Evolutionary conservation across 768 basidiomycete species (phyloP).

Genomic region (Calocybe gangraenosa): DNA sequence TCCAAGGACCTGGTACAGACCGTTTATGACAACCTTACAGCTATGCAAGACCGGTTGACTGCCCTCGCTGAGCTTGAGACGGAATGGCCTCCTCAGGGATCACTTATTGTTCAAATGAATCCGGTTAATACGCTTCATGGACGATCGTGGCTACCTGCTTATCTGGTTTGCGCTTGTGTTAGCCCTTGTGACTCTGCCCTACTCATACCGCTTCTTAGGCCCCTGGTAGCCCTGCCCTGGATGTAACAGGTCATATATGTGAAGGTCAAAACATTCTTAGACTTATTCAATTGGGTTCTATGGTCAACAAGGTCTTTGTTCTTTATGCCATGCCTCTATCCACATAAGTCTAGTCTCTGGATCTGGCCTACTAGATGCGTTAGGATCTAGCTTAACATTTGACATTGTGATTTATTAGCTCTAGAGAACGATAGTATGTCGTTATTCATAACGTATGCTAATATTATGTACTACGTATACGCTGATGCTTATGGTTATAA

Average conservation of each 20-base stretch:
- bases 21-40: conserved; percentile 15
- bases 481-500: background rate
- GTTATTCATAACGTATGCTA: too few species aligned
- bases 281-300: conserved; percentile 43
- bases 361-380: background rate
- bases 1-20: conserved; percentile 19
- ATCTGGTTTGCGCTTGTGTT: conserved; percentile 33
- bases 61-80: conserved; percentile 22
- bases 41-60: conserved; percentile 20
- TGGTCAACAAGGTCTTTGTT: conserved; percentile 39
- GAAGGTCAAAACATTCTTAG: conserved; percentile 45
- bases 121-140: conserved; percentile 22
- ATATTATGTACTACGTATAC: too few species aligned
- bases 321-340: conserved; percentile 30
- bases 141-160: conserved; percentile 38
- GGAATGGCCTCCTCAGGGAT: conserved; percentile 44
- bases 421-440: too few species aligned
- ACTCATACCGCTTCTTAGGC: conserved; percentile 18
- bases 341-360: too few species aligned
- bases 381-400: conserved; percentile 4
- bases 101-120: conserved; percentile 44
- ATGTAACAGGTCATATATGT: conserved; percentile 36
- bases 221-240: conserved; percentile 23
- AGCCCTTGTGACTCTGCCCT: background rate
- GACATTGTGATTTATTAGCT: background rate